Evolutionary conservation across 768 basidiomycete genomes (phyloP).

Genomic region (Melanogaster broomeanus): DNA sequence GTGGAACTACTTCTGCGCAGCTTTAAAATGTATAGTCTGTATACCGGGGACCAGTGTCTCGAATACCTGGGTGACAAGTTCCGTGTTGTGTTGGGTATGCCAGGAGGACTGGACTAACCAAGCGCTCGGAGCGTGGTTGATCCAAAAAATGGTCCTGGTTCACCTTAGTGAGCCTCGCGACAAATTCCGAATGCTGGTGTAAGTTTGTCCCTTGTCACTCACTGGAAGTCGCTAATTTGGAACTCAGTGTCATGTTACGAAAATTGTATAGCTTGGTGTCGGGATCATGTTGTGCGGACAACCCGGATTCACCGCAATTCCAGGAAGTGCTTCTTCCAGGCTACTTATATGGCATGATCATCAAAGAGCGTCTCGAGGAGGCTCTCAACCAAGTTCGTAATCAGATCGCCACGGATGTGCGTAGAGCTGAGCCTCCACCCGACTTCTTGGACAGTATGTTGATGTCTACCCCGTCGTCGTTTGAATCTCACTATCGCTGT

Average conservation of each 20-base stretch:
- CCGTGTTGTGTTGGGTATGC: constrained; percentile 84
- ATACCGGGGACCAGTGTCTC: constrained; percentile 88
- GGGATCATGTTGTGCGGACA: constrained; percentile 87
- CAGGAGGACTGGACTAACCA: constrained; percentile 92
- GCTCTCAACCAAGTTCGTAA: constrained; percentile 70
- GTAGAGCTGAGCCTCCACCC: constrained; percentile 69
- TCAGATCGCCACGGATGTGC: constrained; percentile 72
- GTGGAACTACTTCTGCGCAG: constrained; percentile 92
- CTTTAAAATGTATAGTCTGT: constrained; percentile 90
- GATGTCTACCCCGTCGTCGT: background rate
- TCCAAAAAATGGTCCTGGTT: constrained; percentile 86
- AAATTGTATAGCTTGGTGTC: constrained; percentile 93
- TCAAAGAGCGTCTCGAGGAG: constrained; percentile 97
- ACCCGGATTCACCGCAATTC: constrained; percentile 98
- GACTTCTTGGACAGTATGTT: constrained; percentile 87
- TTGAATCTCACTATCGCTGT: constrained; percentile 5
- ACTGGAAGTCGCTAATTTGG: constrained; percentile 6
- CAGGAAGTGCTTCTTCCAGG: constrained; percentile 97
- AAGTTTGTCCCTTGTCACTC: constrained; percentile 12
- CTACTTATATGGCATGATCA: constrained; percentile 91
- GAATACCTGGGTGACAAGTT: constrained; percentile 98
- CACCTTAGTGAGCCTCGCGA: constrained; percentile 87
- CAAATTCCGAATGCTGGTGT: constrained; percentile 95
- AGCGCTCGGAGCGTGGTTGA: constrained; percentile 77
- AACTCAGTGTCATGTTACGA: constrained; percentile 88